These are phyloP conservation scores for Uronychia binucleata DNA, from an alignment of 73 alveolate genomes.

Conservation along the genomic window DNA sequence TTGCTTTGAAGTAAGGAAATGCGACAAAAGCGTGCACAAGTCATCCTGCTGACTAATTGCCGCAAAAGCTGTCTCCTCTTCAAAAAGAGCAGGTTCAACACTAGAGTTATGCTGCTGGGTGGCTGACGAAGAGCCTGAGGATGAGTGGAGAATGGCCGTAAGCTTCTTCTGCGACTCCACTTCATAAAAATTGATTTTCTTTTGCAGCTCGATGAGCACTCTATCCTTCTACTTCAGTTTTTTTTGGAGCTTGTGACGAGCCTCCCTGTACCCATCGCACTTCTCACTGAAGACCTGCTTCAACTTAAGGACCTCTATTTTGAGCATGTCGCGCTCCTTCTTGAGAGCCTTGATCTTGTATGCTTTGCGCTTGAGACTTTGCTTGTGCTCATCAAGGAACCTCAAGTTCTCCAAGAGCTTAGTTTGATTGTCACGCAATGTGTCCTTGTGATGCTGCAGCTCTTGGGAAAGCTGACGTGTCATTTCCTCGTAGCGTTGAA, in stretches of 20 bases:
- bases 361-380: background rate
- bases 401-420: background rate
- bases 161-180: background rate
- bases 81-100: background rate
- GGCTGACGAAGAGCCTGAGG: background rate
- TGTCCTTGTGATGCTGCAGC: background rate
- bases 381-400: background rate
- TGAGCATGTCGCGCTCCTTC: background rate
- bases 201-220: background rate
- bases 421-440: background rate
- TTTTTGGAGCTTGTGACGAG: background rate
- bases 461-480: background rate
- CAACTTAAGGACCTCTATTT: background rate
- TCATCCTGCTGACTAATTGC: background rate
- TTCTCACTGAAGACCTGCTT: background rate
- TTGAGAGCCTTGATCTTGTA: background rate
- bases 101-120: background rate
- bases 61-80: background rate
- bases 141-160: background rate
- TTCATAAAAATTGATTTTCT: background rate
- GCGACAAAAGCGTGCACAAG: background rate
- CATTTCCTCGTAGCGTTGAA: background rate
- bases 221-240: background rate
- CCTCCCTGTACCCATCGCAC: background rate
- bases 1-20: background rate